phyloP scores from a whole-genome alignment of 495 filamentous ascomycete genomes.

The Penicillium cosmopolitanum region DNA sequence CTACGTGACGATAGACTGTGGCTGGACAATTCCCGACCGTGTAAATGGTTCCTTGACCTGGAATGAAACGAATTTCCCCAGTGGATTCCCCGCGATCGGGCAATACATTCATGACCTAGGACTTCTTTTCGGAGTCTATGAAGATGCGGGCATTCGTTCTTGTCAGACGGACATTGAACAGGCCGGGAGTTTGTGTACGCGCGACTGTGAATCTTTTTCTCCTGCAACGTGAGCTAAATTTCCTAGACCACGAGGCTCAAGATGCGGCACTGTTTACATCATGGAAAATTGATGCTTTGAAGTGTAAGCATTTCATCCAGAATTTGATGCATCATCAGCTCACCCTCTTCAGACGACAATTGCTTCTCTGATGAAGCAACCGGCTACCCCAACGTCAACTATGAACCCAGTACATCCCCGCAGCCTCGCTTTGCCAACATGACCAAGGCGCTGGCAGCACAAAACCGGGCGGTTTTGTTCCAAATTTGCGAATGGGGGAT shows the following conservation, averaged over 20 bases:
- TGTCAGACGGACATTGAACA: slow-evolving; percentile 34
- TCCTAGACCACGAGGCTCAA: slow-evolving; percentile 43
- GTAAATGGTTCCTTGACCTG: slow-evolving; percentile 53
- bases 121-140: slow-evolving; percentile 60
- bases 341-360: slow-evolving; percentile 47
- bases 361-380: slow-evolving; percentile 49
- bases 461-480: slow-evolving; percentile 45
- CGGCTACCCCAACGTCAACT: slow-evolving; percentile 44
- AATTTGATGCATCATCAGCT: not conserved
- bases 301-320: slow-evolving; percentile 31
- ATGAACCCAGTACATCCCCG: slow-evolving; percentile 38
- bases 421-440: slow-evolving; percentile 36
- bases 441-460: slow-evolving; percentile 29
- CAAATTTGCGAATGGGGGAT: slow-evolving; percentile 59
- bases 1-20: slow-evolving; percentile 61
- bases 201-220: not conserved
- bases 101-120: slow-evolving; percentile 52
- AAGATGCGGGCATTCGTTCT: slow-evolving; percentile 48
- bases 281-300: slow-evolving; percentile 51
- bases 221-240: slow-evolving; percentile 19
- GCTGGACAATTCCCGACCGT: slow-evolving; percentile 52
- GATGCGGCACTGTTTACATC: slow-evolving; percentile 48
- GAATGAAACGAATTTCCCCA: slow-evolving; percentile 56
- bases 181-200: slow-evolving; percentile 35
- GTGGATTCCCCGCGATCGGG: slow-evolving; percentile 51